Evolutionary conservation across 2,329 filamentous ascomycete genomes (phyloP).

Genomic region (Colletotrichum orchidophilum): DNA sequence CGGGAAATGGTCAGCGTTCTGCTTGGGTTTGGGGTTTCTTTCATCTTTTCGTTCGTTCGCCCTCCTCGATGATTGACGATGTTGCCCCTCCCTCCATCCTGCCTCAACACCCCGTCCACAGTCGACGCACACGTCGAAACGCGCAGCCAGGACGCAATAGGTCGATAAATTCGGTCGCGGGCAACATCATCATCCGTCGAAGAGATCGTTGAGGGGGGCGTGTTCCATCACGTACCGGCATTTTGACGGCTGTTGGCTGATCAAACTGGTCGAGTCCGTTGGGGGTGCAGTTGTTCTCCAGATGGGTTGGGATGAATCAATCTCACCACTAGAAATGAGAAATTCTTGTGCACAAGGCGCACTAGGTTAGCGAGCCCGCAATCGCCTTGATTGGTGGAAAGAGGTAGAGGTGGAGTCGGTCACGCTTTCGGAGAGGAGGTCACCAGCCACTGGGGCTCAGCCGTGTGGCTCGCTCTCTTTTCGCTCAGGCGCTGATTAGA

Average conservation of each 20-base stretch:
- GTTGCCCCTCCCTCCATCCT: slow-evolving; percentile 14
- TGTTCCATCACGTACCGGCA: slow-evolving; percentile 46
- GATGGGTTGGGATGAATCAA: slow-evolving; percentile 8
- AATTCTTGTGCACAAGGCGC: slow-evolving; percentile 30
- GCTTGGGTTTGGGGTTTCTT: background rate
- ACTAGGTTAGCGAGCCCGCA: slow-evolving; percentile 33
- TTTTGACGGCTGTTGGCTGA: slow-evolving; percentile 49
- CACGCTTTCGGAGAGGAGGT: slow-evolving; percentile 23
- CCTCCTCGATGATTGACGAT: slow-evolving; percentile 17
- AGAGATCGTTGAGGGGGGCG: background rate
- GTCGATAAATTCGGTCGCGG: background rate
- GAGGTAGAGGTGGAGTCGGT: slow-evolving; percentile 27
- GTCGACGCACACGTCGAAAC: background rate
- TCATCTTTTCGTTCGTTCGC: background rate
- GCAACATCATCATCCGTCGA: slow-evolving; percentile 22
- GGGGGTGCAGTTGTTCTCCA: slow-evolving; percentile 30
- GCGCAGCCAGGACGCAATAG: background rate
- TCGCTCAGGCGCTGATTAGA: slow-evolving; percentile 16
- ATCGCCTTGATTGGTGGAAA: slow-evolving; percentile 29
- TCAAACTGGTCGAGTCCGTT: slow-evolving; percentile 46
- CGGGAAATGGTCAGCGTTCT: slow-evolving; percentile 18
- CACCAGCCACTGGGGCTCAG: slow-evolving; percentile 10
- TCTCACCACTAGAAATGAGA: slow-evolving; percentile 15
- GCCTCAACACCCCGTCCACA: background rate
- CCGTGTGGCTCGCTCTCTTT: background rate